phyloP scores from a whole-genome alignment of 805 yeast species.

The Saccharomycopsis fermentans region DNA sequence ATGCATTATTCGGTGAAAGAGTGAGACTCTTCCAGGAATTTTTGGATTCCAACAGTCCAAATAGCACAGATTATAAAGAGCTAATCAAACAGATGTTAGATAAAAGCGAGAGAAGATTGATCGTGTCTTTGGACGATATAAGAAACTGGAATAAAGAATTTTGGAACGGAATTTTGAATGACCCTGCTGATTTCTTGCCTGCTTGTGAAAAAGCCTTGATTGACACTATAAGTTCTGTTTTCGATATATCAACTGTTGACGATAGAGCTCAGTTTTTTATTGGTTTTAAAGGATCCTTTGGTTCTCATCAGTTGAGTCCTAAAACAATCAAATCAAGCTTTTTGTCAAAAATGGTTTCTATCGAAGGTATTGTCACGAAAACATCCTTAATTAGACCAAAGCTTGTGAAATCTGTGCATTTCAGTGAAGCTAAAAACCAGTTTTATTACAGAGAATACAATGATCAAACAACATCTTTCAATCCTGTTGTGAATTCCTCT shows the following conservation, averaged over 20 bases:
- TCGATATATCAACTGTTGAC: constrained; percentile 50
- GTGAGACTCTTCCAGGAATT: constrained; percentile 85
- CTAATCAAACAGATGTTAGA: constrained; percentile 64
- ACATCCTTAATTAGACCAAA: constrained; percentile 92
- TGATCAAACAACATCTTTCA: constrained; percentile 86
- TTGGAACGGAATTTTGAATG: constrained; percentile 65
- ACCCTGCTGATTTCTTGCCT: constrained; percentile 80
- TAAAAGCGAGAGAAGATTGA: constrained; percentile 54
- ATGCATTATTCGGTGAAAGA: constrained; percentile 62
- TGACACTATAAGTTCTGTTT: constrained; percentile 65
- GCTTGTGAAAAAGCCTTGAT: constrained; percentile 81
- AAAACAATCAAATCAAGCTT: constrained; percentile 71
- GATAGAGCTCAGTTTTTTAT: constrained; percentile 60
- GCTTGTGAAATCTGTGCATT: constrained; percentile 83
- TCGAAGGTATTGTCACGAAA: constrained; percentile 93
- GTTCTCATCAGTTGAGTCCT: constrained; percentile 78
- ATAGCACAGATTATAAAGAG: constrained; percentile 48
- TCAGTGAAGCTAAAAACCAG: constrained; percentile 71
- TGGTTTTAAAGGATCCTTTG: constrained; percentile 85
- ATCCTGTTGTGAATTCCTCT: constrained; percentile 72
- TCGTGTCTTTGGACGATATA: constrained; percentile 75
- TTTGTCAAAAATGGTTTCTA: constrained; percentile 71
- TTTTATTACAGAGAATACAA: constrained; percentile 88
- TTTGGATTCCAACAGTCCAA: constrained; percentile 32
- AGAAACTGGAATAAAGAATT: constrained; percentile 71